A percentile compares a stretch with the other conserved stretches of the same genome.
phyloP scores from a whole-genome alignment of 2,329 filamentous ascomycete species.

The Colletotrichum caudatum region DNA sequence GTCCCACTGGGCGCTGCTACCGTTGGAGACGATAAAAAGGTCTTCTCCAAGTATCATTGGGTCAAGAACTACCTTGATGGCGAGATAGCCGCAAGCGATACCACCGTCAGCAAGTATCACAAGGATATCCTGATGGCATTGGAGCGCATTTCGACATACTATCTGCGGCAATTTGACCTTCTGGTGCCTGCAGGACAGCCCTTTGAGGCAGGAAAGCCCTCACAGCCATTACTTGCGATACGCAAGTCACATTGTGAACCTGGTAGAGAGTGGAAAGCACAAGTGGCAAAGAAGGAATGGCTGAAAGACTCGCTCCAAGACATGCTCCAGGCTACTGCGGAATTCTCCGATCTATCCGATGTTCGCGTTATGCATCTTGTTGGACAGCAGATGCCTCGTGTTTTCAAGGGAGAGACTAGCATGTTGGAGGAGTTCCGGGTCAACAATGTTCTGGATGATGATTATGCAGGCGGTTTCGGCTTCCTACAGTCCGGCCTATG shows the following conservation, averaged over 20 bases:
- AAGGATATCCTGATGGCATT: slow-evolving; percentile 35
- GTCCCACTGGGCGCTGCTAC: slow-evolving; percentile 41
- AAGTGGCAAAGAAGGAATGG: slow-evolving; percentile 30
- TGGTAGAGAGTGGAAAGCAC: slow-evolving; percentile 42
- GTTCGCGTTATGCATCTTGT: not conserved
- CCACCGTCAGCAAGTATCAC: slow-evolving; percentile 15
- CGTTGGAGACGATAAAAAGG: slow-evolving; percentile 15
- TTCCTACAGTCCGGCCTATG: not conserved
- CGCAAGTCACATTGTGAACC: slow-evolving; percentile 38
- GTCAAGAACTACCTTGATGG: slow-evolving; percentile 2
- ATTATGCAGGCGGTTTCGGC: slow-evolving; percentile 1
- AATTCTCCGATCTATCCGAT: not conserved
- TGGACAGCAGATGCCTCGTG: not conserved
- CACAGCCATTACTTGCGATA: slow-evolving; percentile 43
- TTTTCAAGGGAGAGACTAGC: not conserved
- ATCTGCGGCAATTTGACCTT: slow-evolving; percentile 39
- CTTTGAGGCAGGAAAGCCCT: slow-evolving; percentile 34
- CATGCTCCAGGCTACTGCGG: slow-evolving; percentile 7
- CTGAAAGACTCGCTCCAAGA: slow-evolving; percentile 28
- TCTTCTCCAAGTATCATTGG: slow-evolving; percentile 11
- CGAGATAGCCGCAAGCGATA: not conserved
- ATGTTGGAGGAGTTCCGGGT: not conserved
- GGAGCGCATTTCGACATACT: slow-evolving; percentile 46
- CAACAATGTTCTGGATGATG: not conserved
- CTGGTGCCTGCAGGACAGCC: not conserved